These are phyloP conservation scores for Neostapfia colusana DNA, from an alignment of 176 grass and related monocot genomes.

Conservation along the genomic window DNA sequence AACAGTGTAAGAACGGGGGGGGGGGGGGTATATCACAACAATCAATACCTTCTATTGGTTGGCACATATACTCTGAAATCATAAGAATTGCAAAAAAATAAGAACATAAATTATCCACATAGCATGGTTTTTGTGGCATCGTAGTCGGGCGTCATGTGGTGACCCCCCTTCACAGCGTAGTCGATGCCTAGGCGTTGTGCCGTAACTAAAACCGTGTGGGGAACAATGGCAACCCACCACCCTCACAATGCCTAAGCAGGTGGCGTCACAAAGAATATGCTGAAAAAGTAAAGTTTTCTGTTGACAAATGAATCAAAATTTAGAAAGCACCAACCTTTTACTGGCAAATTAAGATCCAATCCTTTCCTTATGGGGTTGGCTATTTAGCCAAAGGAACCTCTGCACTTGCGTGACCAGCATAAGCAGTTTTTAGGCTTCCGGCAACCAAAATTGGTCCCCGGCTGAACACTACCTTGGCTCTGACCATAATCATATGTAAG, in stretches of 20 bases:
- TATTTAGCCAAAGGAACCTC: slow-evolving; percentile 62
- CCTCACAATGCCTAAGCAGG: too few species aligned
- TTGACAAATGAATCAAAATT: slow-evolving; percentile 19
- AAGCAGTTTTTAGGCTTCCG: slow-evolving; percentile 55
- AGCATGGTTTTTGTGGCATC: too few species aligned
- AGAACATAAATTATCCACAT: not conserved
- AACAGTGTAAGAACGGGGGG: too few species aligned
- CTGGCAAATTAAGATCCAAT: not conserved
- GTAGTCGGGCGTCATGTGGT: too few species aligned
- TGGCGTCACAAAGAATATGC: too few species aligned
- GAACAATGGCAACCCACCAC: too few species aligned
- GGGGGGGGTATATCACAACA: not conserved
- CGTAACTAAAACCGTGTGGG: too few species aligned
- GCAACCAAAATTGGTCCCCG: slow-evolving; percentile 28
- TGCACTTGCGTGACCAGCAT: slow-evolving; percentile 64
- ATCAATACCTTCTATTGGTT: not conserved
- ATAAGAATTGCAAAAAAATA: not conserved
- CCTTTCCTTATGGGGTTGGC: not conserved
- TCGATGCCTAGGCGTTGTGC: too few species aligned
- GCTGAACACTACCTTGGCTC: slow-evolving; percentile 42
- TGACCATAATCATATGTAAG: slow-evolving; percentile 84
- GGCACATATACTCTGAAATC: not conserved
- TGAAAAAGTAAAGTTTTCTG: not conserved
- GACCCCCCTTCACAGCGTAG: too few species aligned
- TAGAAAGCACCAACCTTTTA: slow-evolving; percentile 39